Conservation (phyloP, 371 early-diverging fungal genomes). For the Lichtheimia corymbifera region DNA sequence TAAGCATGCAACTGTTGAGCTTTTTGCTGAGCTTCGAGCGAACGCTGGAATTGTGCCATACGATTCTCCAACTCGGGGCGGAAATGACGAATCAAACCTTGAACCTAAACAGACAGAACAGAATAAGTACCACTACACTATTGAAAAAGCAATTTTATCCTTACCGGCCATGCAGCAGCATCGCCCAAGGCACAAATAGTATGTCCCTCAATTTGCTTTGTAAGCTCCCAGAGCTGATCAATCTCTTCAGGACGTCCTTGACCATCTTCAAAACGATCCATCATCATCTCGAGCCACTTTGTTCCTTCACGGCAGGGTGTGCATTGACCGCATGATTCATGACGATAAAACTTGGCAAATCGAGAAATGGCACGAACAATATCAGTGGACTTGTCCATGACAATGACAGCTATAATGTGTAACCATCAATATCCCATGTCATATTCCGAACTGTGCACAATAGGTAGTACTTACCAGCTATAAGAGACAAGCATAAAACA, state of each 20-base stretch:
- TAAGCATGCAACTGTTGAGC: constrained; percentile 1
- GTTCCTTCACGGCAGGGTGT: constrained; percentile 98
- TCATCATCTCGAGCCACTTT: constrained; percentile 93
- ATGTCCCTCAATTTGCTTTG: constrained; percentile 97
- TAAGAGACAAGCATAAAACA: not conserved
- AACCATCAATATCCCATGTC: not conserved
- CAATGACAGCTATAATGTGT: constrained; percentile 76
- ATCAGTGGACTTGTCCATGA: constrained; percentile 96
- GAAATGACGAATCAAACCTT: constrained; percentile 93
- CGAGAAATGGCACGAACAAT: constrained; percentile 92
- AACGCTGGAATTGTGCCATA: constrained; percentile 64
- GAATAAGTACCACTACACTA: not conserved
- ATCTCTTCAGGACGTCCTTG: constrained; percentile 85
- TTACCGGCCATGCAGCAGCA: constrained; percentile 96
- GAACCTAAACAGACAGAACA: constrained; percentile 32
- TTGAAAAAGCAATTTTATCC: not conserved
- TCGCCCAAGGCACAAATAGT: constrained; percentile 98
- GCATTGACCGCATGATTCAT: constrained; percentile 98
- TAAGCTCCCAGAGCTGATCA: constrained; percentile 83
- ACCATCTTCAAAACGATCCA: constrained; percentile 93
- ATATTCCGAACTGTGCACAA: too few species aligned
- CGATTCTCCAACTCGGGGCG: constrained; percentile 90
- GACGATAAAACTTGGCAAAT: constrained; percentile 91
- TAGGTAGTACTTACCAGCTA: not conserved
- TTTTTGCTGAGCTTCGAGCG: constrained; percentile 13